Evolutionary conservation across 768 basidiomycete species (phyloP).

Genomic region (Suillus placidus): DNA sequence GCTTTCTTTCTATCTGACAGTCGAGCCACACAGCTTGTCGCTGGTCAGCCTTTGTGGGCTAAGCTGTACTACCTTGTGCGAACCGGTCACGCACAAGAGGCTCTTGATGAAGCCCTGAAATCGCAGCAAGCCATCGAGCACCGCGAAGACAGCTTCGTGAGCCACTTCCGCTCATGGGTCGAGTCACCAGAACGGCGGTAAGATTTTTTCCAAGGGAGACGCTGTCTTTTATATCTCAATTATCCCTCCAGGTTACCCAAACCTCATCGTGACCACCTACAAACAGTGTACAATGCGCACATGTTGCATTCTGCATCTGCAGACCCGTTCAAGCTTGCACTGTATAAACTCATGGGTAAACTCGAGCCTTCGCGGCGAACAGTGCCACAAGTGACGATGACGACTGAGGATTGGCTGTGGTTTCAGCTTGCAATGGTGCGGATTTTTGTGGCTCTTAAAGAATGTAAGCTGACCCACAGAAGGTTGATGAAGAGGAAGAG

Average conservation of each 20-base stretch:
- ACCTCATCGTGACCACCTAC: constrained; percentile 77
- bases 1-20: constrained; percentile 6
- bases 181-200: constrained; percentile 80
- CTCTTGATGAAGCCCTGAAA: constrained; percentile 71
- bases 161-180: constrained; percentile 81
- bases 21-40: constrained; percentile 60
- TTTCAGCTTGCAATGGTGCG: constrained; percentile 87
- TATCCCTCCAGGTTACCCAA: constrained; percentile 58
- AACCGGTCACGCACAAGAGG: constrained; percentile 80
- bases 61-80: constrained; percentile 91
- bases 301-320: constrained; percentile 86
- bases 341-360: constrained; percentile 95
- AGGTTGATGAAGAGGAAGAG: constrained; percentile 84
- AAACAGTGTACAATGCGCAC: constrained; percentile 79
- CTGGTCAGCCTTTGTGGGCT: constrained; percentile 91
- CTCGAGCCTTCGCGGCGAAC: constrained; percentile 81
- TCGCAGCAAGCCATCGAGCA: constrained; percentile 73
- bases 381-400: constrained; percentile 82
- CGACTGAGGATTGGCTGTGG: constrained; percentile 99
- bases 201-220: constrained; percentile 20
- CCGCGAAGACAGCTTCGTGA: constrained; percentile 81
- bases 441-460: not conserved
- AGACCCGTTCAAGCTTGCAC: constrained; percentile 94
- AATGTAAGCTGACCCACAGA: constrained; percentile 3
- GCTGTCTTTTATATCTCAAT: not conserved